Evolutionary conservation across 2,329 filamentous ascomycete genomes (phyloP), one percentile per base, ranked within the genome.

Genomic region (Cordyceps militaris): DNA sequence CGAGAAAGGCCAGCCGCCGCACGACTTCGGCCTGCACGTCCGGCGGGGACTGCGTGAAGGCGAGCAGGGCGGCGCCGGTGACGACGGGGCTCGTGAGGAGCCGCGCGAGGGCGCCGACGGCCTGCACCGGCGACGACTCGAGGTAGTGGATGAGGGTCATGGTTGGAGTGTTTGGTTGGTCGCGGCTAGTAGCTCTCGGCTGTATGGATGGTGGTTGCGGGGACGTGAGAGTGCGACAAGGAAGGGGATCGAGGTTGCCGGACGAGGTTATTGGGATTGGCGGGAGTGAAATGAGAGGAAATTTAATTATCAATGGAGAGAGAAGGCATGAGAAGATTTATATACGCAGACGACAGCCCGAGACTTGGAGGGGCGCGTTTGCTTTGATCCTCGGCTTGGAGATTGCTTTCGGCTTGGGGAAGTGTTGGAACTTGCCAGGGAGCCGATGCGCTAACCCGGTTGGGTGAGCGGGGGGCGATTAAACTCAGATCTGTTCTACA

Each of bases 21-120:
- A 60, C 40, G 11, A 60, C 24, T 13, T 48, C 44, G 8, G 32
- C 53, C 32, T 44, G 59, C 24, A 59, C 13, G 24, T 40, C 8
- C 13, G 62, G 53, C 1, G 63, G 61, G 0, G 61, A 54, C 11
- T 40, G 54, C 14, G 49, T 16, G 3, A 64, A 53, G 10, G 61
- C 58, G 10, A 62, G 40, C 7, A 64, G 58, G 1, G 63, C 59
- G 7, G 60, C 56, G 24, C 63, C 63, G 1, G 63, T 62, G 26
- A 64, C 24, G 32, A 59, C 34, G 1, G 63, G 63, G 4, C 59
- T 61, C 28, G 59, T 51, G n/a, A 64, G 34, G 10, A 42, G 38
- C 23, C 48, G 36, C 28, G 56, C 56, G 32, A 58, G 42, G n/a
- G 48, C 23, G 24, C 19, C 32, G 28, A 63, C 38, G 9, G 40